Conservation (phyloP, 2,329 filamentous ascomycete genomes). For the Stagonosporopsis chrysanthemi region DNA sequence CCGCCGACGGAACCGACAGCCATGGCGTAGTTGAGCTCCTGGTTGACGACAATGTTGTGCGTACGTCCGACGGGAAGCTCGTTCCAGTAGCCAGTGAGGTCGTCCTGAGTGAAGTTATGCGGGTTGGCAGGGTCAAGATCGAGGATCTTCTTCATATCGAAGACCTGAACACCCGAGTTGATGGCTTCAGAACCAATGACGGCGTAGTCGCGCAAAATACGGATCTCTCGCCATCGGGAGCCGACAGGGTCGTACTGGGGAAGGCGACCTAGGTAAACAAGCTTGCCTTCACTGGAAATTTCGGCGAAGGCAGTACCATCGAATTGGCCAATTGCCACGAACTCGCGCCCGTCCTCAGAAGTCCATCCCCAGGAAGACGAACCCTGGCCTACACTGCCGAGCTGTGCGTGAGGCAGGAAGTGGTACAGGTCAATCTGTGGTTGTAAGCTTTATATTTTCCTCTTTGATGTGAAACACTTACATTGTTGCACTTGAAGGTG, state of each 20-base stretch:
- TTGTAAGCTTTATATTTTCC: constrained; percentile 12
- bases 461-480: constrained; percentile 15
- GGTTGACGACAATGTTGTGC: constrained; percentile 45
- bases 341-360: constrained; percentile 59
- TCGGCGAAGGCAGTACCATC: constrained; percentile 40
- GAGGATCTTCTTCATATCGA: constrained; percentile 62
- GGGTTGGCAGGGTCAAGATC: constrained; percentile 34
- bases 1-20: constrained; percentile 39
- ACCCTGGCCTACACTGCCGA: constrained; percentile 56
- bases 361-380: constrained; percentile 62
- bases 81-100: constrained; percentile 38
- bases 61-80: constrained; percentile 40
- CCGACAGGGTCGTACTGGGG: constrained; percentile 55
- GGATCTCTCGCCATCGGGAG: constrained; percentile 60
- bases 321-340: constrained; percentile 60
- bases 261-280: constrained; percentile 60
- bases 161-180: constrained; percentile 65
- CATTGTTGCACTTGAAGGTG: constrained; percentile 49
- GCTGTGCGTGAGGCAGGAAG: constrained; percentile 60
- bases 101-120: constrained; percentile 34
- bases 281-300: constrained; percentile 56
- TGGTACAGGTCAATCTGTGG: constrained; percentile 60
- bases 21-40: constrained; percentile 39
- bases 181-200: constrained; percentile 47
- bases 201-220: constrained; percentile 47